Conservation (phyloP, 2,329 filamentous ascomycete species). For the Macroventuria anomochaeta region DNA sequence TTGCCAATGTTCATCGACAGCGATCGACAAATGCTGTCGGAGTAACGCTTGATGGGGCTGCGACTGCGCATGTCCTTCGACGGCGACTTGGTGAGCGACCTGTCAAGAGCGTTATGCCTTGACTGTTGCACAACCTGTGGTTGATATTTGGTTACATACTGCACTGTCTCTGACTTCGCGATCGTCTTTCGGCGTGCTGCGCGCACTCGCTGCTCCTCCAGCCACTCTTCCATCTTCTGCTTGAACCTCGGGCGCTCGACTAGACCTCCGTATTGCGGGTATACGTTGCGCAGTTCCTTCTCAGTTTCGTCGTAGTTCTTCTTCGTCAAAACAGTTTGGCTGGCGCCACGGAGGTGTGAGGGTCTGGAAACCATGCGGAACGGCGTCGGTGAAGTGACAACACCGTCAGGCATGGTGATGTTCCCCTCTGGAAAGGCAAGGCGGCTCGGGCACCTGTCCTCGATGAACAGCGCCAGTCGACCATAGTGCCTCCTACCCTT, state of each 20-base stretch:
- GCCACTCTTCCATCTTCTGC: conserved; percentile 36
- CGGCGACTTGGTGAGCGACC: not conserved
- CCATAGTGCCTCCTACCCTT: conserved; percentile 40
- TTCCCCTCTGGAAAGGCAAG: conserved; percentile 44
- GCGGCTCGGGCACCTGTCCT: conserved; percentile 34
- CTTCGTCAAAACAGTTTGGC: conserved; percentile 18
- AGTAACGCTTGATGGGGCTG: conserved; percentile 31
- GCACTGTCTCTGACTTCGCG: conserved; percentile 13
- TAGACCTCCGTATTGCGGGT: conserved; percentile 40
- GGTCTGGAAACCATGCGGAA: conserved; percentile 30
- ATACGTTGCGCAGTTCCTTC: conserved; percentile 37
- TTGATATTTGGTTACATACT: conserved; percentile 11
- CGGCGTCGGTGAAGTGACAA: conserved; percentile 28
- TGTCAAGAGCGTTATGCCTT: not conserved
- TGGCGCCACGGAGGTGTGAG: conserved; percentile 2
- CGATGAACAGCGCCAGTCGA: conserved; percentile 41
- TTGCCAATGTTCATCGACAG: conserved; percentile 20
- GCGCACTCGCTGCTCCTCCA: conserved; percentile 32
- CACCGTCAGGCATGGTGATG: conserved; percentile 17
- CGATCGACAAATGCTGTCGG: conserved; percentile 26
- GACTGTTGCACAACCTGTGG: conserved; percentile 10
- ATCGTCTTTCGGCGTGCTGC: conserved; percentile 24
- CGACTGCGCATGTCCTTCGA: not conserved
- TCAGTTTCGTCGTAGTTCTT: conserved; percentile 37
- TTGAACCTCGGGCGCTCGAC: conserved; percentile 42